Conservation (phyloP, 179 eudicot species). For the Sideroxylon spinosum region DNA sequence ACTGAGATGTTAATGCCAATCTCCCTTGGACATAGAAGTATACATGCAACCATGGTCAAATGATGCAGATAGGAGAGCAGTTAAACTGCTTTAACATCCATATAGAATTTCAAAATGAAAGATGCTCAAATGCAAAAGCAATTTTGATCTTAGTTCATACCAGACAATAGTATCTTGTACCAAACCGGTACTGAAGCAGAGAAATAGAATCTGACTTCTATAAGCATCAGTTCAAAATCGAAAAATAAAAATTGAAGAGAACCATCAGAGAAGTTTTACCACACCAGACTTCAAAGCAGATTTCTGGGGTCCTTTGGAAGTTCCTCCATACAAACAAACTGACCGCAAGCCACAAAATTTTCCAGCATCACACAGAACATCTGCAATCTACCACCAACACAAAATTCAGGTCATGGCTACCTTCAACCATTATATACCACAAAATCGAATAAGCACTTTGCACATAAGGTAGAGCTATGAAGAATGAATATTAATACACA, state of each 20-base stretch:
- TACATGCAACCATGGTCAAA: conserved; percentile 3
- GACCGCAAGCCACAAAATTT: conserved; percentile 67
- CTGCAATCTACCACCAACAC: conserved; percentile 64
- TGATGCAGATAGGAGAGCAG: neutral
- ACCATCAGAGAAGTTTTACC: conserved; percentile 41
- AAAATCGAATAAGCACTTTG: neutral
- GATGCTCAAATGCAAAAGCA: neutral
- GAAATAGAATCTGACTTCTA: neutral
- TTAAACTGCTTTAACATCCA: neutral
- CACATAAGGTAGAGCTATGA: neutral
- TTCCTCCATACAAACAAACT: conserved; percentile 90
- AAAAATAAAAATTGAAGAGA: neutral
- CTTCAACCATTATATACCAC: neutral
- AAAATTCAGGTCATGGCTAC: conserved; percentile 5
- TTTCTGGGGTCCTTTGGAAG: conserved; percentile 88
- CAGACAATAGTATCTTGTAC: neutral
- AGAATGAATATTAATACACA: neutral
- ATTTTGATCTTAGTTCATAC: neutral
- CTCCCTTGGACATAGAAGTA: neutral
- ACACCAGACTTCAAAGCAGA: conserved; percentile 82
- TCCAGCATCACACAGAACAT: conserved; percentile 81
- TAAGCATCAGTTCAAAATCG: conserved; percentile 6
- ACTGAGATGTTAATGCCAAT: neutral
- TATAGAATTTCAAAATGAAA: neutral
- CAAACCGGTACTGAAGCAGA: neutral